Evolutionary conservation across 2,329 filamentous ascomycete species (phyloP).

Genomic region (Aspergillus thermomutatus): DNA sequence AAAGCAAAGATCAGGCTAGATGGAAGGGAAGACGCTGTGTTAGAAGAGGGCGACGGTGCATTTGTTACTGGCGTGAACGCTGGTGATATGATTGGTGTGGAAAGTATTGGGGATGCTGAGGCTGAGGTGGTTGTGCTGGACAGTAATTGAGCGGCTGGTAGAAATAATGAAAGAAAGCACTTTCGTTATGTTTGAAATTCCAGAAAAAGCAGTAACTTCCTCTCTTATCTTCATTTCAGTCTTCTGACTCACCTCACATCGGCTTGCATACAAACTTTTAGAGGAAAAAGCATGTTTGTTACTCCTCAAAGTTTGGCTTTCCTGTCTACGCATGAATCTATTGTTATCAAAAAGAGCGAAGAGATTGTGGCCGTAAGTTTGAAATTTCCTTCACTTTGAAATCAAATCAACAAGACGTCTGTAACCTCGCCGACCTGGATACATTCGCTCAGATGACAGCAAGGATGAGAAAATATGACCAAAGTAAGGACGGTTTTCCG

Average conservation of each 20-base stretch:
- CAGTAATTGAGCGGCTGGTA: constrained; percentile 45
- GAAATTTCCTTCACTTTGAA: neutral
- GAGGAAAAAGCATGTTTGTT: neutral
- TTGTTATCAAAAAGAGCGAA: neutral
- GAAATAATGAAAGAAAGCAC: neutral
- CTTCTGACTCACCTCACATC: neutral
- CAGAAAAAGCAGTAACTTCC: neutral
- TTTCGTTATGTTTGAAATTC: neutral
- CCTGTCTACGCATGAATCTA: neutral
- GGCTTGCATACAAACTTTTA: neutral
- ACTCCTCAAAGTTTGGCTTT: neutral
- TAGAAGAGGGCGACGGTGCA: constrained; percentile 77
- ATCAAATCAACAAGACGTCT: neutral
- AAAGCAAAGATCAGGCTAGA: constrained; percentile 69
- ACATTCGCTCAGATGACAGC: neutral
- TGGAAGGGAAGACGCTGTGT: constrained; percentile 61
- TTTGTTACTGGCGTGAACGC: constrained; percentile 65
- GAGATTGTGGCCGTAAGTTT: neutral
- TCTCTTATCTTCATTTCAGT: no score
- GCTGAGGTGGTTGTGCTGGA: constrained; percentile 69
- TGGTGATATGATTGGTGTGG: constrained; percentile 62
- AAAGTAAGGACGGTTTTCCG: neutral
- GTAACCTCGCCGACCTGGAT: neutral
- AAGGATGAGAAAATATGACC: neutral
- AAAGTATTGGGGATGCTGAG: constrained; percentile 66